Percentiles rank a stretch among this genome's conserved stretches.
These are phyloP conservation scores for Akebia trifoliata DNA, from an alignment of 164 flowering plant genomes.

Conservation along the genomic window DNA sequence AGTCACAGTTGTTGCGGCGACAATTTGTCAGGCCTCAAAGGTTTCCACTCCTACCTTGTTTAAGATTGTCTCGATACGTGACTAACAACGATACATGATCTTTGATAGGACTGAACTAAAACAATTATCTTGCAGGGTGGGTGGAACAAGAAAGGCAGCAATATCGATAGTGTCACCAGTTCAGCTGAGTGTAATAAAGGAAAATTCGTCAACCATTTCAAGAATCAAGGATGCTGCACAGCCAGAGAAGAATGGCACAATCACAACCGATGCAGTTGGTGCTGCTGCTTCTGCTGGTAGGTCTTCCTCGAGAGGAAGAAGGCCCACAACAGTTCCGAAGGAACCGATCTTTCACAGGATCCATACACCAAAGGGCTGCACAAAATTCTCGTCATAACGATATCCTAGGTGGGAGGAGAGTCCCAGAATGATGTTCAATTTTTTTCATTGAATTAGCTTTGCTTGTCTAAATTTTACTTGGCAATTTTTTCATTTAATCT, in stretches of 20 bases:
- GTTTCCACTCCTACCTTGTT: conserved; percentile 10
- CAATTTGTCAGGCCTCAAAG: conserved; percentile 25
- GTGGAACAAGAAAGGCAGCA: conserved; percentile 22
- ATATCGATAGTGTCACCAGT: conserved; percentile 19
- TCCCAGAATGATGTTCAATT: conserved; percentile 35
- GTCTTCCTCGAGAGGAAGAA: conserved; percentile 32
- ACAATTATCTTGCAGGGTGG: conserved; percentile 17
- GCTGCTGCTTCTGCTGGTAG: conserved; percentile 13
- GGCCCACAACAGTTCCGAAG: conserved; percentile 43
- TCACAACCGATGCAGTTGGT: neutral
- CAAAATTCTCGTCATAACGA: conserved; percentile 12
- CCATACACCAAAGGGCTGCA: conserved; percentile 56
- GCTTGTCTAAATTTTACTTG: neutral
- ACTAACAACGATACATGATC: neutral
- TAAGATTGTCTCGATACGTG: neutral
- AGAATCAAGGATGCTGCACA: conserved; percentile 17
- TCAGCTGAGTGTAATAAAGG: conserved; percentile 33
- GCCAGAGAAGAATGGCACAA: conserved; percentile 3
- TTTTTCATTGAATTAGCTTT: conserved; percentile 42
- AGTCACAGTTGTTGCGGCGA: conserved; percentile 20
- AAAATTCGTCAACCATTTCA: conserved; percentile 24
- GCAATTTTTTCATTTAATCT: no score
- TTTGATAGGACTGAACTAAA: neutral
- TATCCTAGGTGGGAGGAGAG: no score
- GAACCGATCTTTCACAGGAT: conserved; percentile 54